Base-by-base conservation (phyloP, 2,329 filamentous ascomycete species). In the Fusarium buxicola region DNA sequence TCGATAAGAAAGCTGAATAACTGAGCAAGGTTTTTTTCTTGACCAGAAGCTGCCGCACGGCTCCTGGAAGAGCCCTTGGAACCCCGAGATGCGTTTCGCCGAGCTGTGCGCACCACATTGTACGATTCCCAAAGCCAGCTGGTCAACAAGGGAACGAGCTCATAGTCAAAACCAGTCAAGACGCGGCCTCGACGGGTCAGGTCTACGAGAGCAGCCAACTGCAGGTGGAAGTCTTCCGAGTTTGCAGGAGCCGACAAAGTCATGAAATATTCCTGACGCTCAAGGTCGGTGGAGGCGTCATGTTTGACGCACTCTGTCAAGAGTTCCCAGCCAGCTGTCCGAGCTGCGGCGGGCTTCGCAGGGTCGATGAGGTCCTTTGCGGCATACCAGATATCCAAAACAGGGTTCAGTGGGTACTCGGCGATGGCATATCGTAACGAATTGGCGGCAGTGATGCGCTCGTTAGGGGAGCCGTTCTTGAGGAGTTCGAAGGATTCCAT, bases 1-100 rank as follows among this genome's bases (percentile, higher is more conserved):
- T 91, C 86, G 55, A 84, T 82, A 50, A 90, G 81, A 64, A 88
- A 90, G 11, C 79, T 75, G 69, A 92, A 92, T 3, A 92, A 76
- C 43, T 85, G 82, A 3, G 83, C 78, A 49, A 93, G 79, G 68
- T 86, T 88, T 63, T 83, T 82, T 58, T 90, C 87, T 69, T 89
- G 86, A 25, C 78, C 81, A 4, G 78, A 77, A 6, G 72, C 73
- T 18, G 77, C 73, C 8, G 74, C 71, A 62, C 70, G 74, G 30
- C 57, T 70, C 74, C 71, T 83, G 77, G 62, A 59, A 8, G 76
- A 69, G 35, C 67, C 68, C 60, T 73, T 80, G 61, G 72, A 78
- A 63, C 63, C 76, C 38, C 72, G 77, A 7, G 69, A 61, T 7
- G 68, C 80, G 52, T 80, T 78, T 65, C 81, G 84, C 52, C 86